A percentile compares a stretch with the other conserved stretches of the same genome.
Conservation (phyloP, 75 land plant species). For the Adiantum capillusveneris region DNA sequence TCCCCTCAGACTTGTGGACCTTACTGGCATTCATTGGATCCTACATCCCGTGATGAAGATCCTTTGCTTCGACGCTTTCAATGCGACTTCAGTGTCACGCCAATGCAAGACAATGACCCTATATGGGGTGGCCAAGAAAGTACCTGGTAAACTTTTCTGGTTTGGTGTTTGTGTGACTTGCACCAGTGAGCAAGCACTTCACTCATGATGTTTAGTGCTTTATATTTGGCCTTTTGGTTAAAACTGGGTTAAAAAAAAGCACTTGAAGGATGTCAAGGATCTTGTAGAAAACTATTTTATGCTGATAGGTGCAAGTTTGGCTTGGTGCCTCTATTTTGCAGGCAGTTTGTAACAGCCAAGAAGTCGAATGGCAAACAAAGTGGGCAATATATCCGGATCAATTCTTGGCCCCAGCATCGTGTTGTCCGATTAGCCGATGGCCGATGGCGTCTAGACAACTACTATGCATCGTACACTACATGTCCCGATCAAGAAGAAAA, state of each 20-base stretch:
- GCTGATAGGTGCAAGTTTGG: no score
- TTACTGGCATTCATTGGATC: conserved; percentile 13
- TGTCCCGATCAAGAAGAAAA: conserved; percentile 7
- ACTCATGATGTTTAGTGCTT: no score
- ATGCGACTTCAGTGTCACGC: conserved; percentile 7
- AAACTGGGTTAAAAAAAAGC: no score
- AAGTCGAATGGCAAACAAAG: background rate
- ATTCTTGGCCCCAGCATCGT: conserved; percentile 3
- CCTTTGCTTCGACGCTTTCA: conserved; percentile 6
- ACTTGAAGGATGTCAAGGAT: no score
- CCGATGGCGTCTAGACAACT: conserved; percentile 7
- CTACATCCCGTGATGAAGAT: background rate
- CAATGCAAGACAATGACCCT: conserved; percentile 6
- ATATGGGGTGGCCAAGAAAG: conserved; percentile 14
- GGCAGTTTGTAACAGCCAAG: background rate
- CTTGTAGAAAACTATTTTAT: no score
- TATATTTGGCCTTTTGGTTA: no score
- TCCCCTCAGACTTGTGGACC: conserved; percentile 5
- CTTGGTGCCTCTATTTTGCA: background rate
- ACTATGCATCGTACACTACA: conserved; percentile 8
- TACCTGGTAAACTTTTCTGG: background rate
- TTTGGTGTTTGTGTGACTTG: no score
- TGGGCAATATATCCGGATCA: background rate
- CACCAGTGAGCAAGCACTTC: no score
- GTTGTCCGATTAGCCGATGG: conserved; percentile 7